phyloP scores from a whole-genome alignment of 202 grass and related monocot genomes.

The Saccharum hybrid region DNA sequence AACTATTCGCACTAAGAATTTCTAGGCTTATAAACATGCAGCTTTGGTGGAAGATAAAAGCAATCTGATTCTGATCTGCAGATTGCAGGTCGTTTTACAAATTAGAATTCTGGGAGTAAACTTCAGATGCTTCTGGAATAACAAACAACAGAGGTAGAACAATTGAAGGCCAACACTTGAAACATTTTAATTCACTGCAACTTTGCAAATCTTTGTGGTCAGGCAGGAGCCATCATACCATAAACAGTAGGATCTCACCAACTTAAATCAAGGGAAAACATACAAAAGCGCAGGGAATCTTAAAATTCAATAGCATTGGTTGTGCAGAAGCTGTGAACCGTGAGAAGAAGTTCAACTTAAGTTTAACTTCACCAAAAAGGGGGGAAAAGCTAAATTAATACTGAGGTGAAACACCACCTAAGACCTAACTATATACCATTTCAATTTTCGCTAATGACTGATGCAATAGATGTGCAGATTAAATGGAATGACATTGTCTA shows the following conservation, averaged over 20 bases:
- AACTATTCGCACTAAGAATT: conserved; percentile 4
- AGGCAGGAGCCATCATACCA: conserved; percentile 27
- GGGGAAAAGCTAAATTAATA: neutral
- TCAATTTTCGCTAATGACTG: neutral
- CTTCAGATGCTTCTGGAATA: neutral
- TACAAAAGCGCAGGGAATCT: conserved; percentile 14
- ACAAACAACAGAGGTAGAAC: neutral
- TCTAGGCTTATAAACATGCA: neutral
- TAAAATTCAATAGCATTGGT: conserved; percentile 1
- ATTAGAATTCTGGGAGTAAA: neutral
- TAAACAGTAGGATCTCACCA: conserved; percentile 9
- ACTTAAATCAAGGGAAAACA: conserved; percentile 8
- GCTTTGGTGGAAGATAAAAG: conserved; percentile 4
- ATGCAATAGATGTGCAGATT: conserved; percentile 7
- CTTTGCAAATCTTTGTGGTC: neutral
- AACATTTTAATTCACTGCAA: neutral
- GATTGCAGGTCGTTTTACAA: neutral
- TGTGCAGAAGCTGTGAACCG: neutral
- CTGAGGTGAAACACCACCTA: neutral
- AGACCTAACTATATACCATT: neutral
- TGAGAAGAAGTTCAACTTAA: neutral
- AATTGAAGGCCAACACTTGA: neutral
- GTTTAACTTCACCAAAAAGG: conserved; percentile 3
- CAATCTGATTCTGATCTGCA: conserved; percentile 12
- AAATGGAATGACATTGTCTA: neutral